phyloP scores from a whole-genome alignment of 2,329 filamentous ascomycete species.

The Aureobasidium zeae region DNA sequence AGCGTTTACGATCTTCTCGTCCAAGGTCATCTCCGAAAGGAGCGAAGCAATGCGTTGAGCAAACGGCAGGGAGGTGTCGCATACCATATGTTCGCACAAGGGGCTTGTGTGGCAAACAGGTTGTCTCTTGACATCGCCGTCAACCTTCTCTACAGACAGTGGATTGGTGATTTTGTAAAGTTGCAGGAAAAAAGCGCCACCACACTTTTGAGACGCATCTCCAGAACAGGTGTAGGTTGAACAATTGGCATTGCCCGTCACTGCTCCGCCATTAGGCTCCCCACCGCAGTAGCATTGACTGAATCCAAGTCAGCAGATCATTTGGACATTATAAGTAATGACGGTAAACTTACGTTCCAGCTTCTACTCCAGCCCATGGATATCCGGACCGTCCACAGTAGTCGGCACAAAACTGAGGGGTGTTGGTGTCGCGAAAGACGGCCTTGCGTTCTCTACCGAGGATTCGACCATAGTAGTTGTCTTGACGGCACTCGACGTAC shows the following conservation, averaged over 20 bases:
- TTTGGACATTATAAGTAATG: background rate
- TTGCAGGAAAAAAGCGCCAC: conserved; percentile 7
- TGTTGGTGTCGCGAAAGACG: conserved; percentile 7
- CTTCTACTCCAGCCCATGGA: conserved; percentile 9
- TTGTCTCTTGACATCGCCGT: conserved; percentile 14
- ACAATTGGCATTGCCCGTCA: background rate
- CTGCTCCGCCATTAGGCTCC: conserved; percentile 1
- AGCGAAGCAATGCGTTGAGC: conserved; percentile 32
- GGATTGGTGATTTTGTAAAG: conserved; percentile 3
- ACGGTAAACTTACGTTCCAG: background rate
- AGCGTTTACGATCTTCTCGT: conserved; percentile 57
- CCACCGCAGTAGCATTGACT: conserved; percentile 12
- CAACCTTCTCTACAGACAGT: conserved; percentile 3
- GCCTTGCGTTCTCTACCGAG: conserved; percentile 10
- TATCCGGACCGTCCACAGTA: conserved; percentile 8
- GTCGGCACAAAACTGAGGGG: conserved; percentile 11
- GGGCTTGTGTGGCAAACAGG: conserved; percentile 26
- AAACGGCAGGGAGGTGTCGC: conserved; percentile 35
- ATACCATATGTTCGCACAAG: conserved; percentile 42
- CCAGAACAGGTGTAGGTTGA: conserved; percentile 12
- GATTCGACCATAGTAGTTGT: conserved; percentile 8
- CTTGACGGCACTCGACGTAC: conserved; percentile 2
- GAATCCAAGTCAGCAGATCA: background rate
- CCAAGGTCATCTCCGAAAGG: conserved; percentile 61
- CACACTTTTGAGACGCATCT: conserved; percentile 4